These are phyloP conservation scores for Colletotrichum trifolii DNA, from an alignment of 2,329 filamentous ascomycete species.

Conservation along the genomic window DNA sequence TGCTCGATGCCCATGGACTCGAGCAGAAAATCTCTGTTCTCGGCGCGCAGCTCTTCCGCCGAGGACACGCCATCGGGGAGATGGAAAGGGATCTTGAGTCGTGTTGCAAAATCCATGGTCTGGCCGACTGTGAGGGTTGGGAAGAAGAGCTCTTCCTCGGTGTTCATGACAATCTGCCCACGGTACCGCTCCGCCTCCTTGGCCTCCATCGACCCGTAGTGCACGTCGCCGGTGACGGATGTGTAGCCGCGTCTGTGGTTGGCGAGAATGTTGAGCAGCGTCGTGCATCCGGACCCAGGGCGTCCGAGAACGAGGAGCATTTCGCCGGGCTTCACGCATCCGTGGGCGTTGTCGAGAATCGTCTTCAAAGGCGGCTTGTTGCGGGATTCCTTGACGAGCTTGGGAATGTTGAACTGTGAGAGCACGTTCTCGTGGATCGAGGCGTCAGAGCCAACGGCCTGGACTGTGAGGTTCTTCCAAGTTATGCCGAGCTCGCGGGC, in stretches of 20 bases:
- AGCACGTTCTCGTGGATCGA: slow-evolving; percentile 74
- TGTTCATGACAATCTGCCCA: slow-evolving; percentile 75
- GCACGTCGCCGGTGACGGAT: slow-evolving; percentile 67
- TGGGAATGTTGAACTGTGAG: slow-evolving; percentile 67
- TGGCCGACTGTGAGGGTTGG: slow-evolving; percentile 77
- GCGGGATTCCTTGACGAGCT: slow-evolving; percentile 62
- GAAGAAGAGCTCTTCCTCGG: slow-evolving; percentile 74
- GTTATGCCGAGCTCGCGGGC: slow-evolving; percentile 69
- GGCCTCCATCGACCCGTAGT: slow-evolving; percentile 63
- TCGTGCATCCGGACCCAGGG: slow-evolving; percentile 77
- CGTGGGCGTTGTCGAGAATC: slow-evolving; percentile 73
- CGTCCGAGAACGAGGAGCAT: slow-evolving; percentile 78
- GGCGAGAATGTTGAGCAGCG: slow-evolving; percentile 75
- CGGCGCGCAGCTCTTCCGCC: slow-evolving; percentile 56
- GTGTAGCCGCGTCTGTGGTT: slow-evolving; percentile 72
- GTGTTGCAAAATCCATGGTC: slow-evolving; percentile 77
- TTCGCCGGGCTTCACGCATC: slow-evolving; percentile 78
- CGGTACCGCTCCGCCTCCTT: slow-evolving; percentile 61
- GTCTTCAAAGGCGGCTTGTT: slow-evolving; percentile 70
- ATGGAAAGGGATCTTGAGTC: slow-evolving; percentile 64
- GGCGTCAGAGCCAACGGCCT: slow-evolving; percentile 69
- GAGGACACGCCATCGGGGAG: slow-evolving; percentile 56
- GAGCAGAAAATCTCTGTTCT: slow-evolving; percentile 65
- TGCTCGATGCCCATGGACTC: slow-evolving; percentile 68
- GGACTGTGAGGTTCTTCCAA: slow-evolving; percentile 72